phyloP scores from a whole-genome alignment of 2,329 filamentous ascomycete genomes.

The Diplodia corticola region DNA sequence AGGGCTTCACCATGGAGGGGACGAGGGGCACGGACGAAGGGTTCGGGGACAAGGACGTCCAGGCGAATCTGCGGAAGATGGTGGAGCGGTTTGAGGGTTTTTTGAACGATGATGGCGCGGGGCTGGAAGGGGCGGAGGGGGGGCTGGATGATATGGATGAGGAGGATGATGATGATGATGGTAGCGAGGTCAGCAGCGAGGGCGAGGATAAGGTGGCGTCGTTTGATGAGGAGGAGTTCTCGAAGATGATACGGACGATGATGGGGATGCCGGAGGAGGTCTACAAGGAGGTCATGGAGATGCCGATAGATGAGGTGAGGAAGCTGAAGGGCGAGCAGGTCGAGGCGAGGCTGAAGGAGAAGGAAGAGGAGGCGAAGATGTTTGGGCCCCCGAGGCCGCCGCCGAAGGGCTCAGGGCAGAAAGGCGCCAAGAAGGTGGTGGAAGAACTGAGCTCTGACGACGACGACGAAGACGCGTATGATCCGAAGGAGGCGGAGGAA shows the following conservation, averaged over 20 bases:
- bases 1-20: constrained; percentile 26
- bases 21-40: background rate
- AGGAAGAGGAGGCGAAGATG: constrained; percentile 18
- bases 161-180: constrained; percentile 52
- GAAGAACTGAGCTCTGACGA: constrained; percentile 33
- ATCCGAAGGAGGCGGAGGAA: constrained; percentile 57
- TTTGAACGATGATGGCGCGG: constrained; percentile 80
- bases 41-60: constrained; percentile 63
- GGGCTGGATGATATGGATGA: constrained; percentile 72
- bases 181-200: constrained; percentile 51
- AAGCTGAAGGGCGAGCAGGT: background rate
- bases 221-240: constrained; percentile 83
- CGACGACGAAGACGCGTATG: constrained; percentile 40
- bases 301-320: constrained; percentile 19
- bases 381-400: constrained; percentile 22
- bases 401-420: constrained; percentile 24
- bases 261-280: constrained; percentile 63
- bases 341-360: constrained; percentile 1
- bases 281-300: constrained; percentile 38
- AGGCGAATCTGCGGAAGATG: constrained; percentile 82
- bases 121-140: constrained; percentile 70
- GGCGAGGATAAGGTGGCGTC: constrained; percentile 73
- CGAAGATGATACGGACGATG: constrained; percentile 87
- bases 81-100: constrained; percentile 93
- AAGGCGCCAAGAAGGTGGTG: constrained; percentile 36